phyloP scores from a whole-genome alignment of 1,284 basidiomycete species.

The Grifola frondosa region DNA sequence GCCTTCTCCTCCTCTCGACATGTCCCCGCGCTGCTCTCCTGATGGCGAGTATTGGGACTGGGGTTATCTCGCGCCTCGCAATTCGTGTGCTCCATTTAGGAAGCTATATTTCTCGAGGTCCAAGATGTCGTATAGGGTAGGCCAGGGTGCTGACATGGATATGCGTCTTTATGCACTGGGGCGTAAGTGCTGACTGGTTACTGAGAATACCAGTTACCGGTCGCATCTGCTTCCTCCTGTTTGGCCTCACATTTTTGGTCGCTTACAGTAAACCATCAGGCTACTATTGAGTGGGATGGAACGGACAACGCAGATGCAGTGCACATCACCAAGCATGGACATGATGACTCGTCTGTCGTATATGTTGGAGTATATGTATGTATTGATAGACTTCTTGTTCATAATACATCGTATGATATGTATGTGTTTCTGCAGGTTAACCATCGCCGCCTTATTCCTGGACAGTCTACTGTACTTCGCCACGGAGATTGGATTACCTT shows the following conservation, averaged over 20 bases:
- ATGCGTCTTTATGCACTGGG: neutral
- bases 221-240: neutral
- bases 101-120: neutral
- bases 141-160: neutral
- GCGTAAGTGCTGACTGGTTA: too few relatives aligned
- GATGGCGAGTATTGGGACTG: neutral
- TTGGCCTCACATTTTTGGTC: neutral
- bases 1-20: neutral
- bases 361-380: neutral
- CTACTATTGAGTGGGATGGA: constrained; percentile 6
- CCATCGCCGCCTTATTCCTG: neutral
- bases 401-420: neutral
- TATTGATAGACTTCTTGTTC: neutral
- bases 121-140: neutral
- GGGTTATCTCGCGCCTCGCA: neutral
- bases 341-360: neutral
- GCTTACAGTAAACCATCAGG: constrained; percentile 5
- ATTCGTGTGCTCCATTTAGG: neutral
- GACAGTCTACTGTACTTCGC: neutral
- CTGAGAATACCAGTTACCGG: neutral
- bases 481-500: constrained; percentile 7
- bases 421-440: constrained; percentile 1
- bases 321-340: constrained; percentile 1
- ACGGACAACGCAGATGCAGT: constrained; percentile 2
- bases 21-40: neutral